Percentiles rank a stretch among this genome's conserved stretches.
These are phyloP conservation scores for Pseudonitzschia pungens DNA, from an alignment of 108 stramenopile species.

Conservation along the genomic window DNA sequence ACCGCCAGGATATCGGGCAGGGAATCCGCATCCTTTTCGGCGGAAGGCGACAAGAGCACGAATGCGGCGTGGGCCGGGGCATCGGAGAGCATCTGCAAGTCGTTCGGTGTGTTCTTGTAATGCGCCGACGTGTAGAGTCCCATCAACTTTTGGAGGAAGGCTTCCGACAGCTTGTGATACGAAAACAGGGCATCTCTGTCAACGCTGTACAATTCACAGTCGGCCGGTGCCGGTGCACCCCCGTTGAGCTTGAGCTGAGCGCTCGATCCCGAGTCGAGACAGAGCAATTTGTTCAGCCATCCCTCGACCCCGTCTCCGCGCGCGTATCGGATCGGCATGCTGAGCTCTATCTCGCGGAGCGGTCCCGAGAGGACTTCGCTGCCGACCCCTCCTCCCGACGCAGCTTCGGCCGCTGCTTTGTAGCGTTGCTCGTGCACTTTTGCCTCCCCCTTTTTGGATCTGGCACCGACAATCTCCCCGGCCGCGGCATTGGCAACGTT, in stretches of 20 bases:
- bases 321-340: slow-evolving; percentile 96
- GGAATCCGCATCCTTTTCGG: slow-evolving; percentile 72
- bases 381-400: slow-evolving; percentile 15
- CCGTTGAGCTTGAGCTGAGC: slow-evolving; percentile 56
- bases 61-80: slow-evolving; percentile 98
- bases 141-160: slow-evolving; percentile 96
- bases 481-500: slow-evolving; percentile 69
- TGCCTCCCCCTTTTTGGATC: slow-evolving; percentile 79
- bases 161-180: slow-evolving; percentile 97
- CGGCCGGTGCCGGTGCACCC: slow-evolving; percentile 90
- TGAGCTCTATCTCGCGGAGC: slow-evolving; percentile 85
- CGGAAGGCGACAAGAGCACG: slow-evolving; percentile 94
- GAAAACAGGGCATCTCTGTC: slow-evolving; percentile 98
- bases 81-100: slow-evolving; percentile 98
- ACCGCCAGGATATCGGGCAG: slow-evolving; percentile 85
- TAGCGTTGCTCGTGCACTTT: slow-evolving; percentile 93
- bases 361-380: slow-evolving; percentile 44
- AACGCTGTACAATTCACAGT: slow-evolving; percentile 96
- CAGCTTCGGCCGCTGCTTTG: slow-evolving; percentile 75
- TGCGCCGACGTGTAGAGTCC: slow-evolving; percentile 97
- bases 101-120: slow-evolving; percentile 99
- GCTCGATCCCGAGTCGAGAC: slow-evolving; percentile 82
- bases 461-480: slow-evolving; percentile 64
- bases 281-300: slow-evolving; percentile 95
- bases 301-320: slow-evolving; percentile 89